Base-by-base conservation (phyloP, 2,329 filamentous ascomycete species). In the Pestalotiopsis sp. region DNA sequence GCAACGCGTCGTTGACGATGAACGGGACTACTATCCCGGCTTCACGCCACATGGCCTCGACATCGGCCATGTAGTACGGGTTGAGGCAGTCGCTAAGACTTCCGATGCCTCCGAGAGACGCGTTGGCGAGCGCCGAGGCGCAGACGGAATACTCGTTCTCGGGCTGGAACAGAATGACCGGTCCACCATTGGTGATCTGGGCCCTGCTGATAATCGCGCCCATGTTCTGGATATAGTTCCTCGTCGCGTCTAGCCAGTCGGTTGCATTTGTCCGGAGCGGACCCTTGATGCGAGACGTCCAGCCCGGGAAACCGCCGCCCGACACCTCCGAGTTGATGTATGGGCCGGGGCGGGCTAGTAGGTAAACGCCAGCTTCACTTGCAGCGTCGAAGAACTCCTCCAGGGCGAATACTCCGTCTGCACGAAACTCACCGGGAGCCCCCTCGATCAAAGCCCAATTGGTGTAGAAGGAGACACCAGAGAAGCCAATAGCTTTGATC, bases 141-240 rank as follows among this genome's bases (percentile, higher is more conserved):
- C 83, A 84, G 20, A 82, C 79, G 2, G 86, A 89, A 76, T 95
- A 94, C 77, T 95, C 93, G 71, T 95, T 95, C 78, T 96, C 93
- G 0, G 92, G 91, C 76, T 96, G 93, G 62, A 92, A 86, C 2
- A 95, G 82, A 69, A 95, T 92, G 14, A 95, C 85, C 0, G 92
- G 92, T 0, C 93, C 93, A 0, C 92, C 93, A 62, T 94, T 92
- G 1, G 92, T 95, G 74, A 96, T 94, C 74, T 95, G 92, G 0
- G 88, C 89, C 68, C 90, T 88, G 3, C 92, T 91, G 72, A 95
- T 90, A 5, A 90, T 88, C 9, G 84, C 84, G 31, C 86, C 87
- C 57, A 94, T 85, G 9, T 88, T 83, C 5, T 83, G 79, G 71
- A 88, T 85, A 73, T 92, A 93, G 70, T 84, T 87, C 65, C 6